Evolutionary conservation across 805 yeast genomes (phyloP).

Genomic region (Ogataea nitratoaversa): DNA sequence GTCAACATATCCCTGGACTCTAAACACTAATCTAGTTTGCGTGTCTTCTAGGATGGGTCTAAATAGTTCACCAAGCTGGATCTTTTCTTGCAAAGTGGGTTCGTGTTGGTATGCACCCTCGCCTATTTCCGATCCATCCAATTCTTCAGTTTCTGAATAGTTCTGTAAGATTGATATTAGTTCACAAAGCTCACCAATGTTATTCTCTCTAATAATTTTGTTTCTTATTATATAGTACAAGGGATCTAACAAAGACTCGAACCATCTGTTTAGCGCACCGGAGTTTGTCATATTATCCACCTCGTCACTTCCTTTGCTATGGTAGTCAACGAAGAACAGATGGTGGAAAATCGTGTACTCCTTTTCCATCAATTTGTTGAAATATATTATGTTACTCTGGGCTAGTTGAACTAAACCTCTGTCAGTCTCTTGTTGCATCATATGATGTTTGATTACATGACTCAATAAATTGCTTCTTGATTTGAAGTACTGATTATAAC

Average conservation of each 20-base stretch:
- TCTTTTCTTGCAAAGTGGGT: conserved; percentile 11
- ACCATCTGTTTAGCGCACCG: conserved; percentile 48
- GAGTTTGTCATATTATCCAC: conserved; percentile 29
- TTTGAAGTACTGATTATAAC: conserved; percentile 58
- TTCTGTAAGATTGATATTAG: conserved; percentile 64
- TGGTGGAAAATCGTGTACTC: conserved; percentile 57
- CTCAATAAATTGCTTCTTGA: conserved; percentile 48
- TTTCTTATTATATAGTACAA: conserved; percentile 68
- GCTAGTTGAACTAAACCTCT: conserved; percentile 52
- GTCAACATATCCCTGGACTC: conserved; percentile 71
- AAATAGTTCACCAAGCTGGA: conserved; percentile 47
- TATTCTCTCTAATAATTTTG: conserved; percentile 63
- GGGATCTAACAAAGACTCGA: conserved; percentile 67
- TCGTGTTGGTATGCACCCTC: conserved; percentile 20
- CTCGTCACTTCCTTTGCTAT: conserved; percentile 8
- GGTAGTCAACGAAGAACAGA: conserved; percentile 41
- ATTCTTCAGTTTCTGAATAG: conserved; percentile 58
- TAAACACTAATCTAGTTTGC: conserved; percentile 75
- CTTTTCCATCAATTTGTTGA: conserved; percentile 52
- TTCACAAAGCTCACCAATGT: conserved; percentile 68
- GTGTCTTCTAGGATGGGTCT: conserved; percentile 71
- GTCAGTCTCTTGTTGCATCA: conserved; percentile 19
- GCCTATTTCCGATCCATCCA: conserved; percentile 11
- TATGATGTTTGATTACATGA: conserved; percentile 30
- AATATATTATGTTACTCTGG: conserved; percentile 58